Evolutionary conservation across 345 rosid genomes (phyloP), one percentile per base, ranked within the genome.

Genomic region (Acer campestre): DNA sequence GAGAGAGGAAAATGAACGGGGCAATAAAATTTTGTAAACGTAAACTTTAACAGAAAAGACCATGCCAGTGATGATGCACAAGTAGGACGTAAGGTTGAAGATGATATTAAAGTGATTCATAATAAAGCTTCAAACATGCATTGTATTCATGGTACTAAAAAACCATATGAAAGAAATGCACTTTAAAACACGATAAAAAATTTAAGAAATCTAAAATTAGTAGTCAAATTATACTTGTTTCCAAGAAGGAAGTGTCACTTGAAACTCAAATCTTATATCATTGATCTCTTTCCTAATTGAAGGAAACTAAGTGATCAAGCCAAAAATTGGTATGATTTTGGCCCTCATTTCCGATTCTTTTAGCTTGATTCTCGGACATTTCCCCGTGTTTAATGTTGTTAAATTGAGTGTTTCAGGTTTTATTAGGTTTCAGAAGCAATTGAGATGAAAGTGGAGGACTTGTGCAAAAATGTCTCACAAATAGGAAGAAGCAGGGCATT

Each of bases 181-280:
- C 48, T 6, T 56, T 18, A 67, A 14, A 22, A 68, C 35, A 9
- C 16, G 2, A 48, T 42, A 2, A 40, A 70, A 38, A 64, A 40
- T 25, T 66, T 49, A 23, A 58, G 59, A 44, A 71, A 71, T 68
- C 67, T n/a, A 75, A 53, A 11, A 66, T n/a, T 31, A 62, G 64
- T 13, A 77, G 8, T 1, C 10, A 51, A 67, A 82, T 9, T 82
- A 51, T 92, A 96, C 99, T 88, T 96, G 92, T 92, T 96, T 75
- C 97, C 97, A 62, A 96, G 85, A 79, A 96, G 90, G 77, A 92
- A 96, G 10, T 97, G 97, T 25, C 97, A 64, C 98, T 92, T 88
- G 88, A 96, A 90, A 61, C 99, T 98, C 83, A 96, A 82, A 72
- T 96, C 98, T 94, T 96, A 88, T 92, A 86, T 81, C 98, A 85